Evolutionary conservation across 208 protist species (phyloP).

Genomic region (Trypanosoma grayi): DNA sequence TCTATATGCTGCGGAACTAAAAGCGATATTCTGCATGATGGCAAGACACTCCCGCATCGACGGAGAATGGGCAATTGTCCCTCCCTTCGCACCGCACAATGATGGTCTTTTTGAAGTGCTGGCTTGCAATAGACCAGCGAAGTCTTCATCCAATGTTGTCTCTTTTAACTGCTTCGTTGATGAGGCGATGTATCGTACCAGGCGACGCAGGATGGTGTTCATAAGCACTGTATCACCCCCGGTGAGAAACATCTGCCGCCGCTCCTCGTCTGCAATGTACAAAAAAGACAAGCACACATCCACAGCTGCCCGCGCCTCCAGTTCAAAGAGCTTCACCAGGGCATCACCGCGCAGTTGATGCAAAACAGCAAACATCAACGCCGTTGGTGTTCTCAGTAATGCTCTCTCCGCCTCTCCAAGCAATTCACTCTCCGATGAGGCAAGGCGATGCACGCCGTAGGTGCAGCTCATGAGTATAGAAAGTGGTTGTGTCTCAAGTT

Average conservation of each 20-base stretch:
- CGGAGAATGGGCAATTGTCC: slow-evolving; percentile 4
- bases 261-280: slow-evolving; percentile 29
- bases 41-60: slow-evolving; percentile 23
- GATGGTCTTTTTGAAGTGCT: too few species aligned
- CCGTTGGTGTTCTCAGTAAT: slow-evolving; percentile 30
- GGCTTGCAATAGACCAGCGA: not conserved
- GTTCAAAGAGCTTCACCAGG: slow-evolving; percentile 26
- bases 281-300: slow-evolving; percentile 43
- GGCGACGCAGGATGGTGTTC: slow-evolving; percentile 20
- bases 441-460: slow-evolving; percentile 55
- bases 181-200: slow-evolving; percentile 10
- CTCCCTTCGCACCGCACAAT: not conserved
- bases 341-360: slow-evolving; percentile 33
- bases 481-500: slow-evolving; percentile 68
- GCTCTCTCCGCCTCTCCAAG: slow-evolving; percentile 10
- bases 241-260: slow-evolving; percentile 22
- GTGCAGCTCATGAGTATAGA: slow-evolving; percentile 50
- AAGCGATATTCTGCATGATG: slow-evolving; percentile 42
- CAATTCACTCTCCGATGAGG: slow-evolving; percentile 10
- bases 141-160: not conserved
- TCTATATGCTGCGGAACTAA: slow-evolving; percentile 10
- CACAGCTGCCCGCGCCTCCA: slow-evolving; percentile 18
- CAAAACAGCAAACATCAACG: slow-evolving; percentile 58
- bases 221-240: slow-evolving; percentile 26
- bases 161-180: not conserved